phyloP scores from a whole-genome alignment of 768 basidiomycete species.

The Russula griseocarnosa region DNA sequence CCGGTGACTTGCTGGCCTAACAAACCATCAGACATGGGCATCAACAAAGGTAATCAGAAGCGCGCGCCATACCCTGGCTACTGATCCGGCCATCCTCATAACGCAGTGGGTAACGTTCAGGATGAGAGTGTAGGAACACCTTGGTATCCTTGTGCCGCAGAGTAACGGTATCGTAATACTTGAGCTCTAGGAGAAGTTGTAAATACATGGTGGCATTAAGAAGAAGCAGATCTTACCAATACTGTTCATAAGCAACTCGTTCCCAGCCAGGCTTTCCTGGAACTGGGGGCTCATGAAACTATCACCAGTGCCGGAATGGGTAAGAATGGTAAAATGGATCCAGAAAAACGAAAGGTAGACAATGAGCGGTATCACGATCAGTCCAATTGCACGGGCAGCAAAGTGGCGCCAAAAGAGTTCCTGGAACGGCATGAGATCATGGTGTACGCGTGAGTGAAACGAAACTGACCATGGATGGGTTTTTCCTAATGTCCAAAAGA shows the following conservation, averaged over 20 bases:
- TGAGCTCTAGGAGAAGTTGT: conserved; percentile 61
- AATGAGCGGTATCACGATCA: conserved; percentile 84
- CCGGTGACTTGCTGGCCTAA: conserved; percentile 94
- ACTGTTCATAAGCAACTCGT: conserved; percentile 86
- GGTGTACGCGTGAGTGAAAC: background rate
- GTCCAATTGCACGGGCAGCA: conserved; percentile 71
- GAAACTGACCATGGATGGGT: conserved; percentile 58
- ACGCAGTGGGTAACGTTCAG: conserved; percentile 83
- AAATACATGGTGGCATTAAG: background rate
- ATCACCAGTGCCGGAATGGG: conserved; percentile 87
- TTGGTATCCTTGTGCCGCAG: conserved; percentile 92
- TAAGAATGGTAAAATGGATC: conserved; percentile 87
- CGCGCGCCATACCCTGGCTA: conserved; percentile 62
- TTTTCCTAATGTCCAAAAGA: conserved; percentile 78
- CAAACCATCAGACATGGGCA: conserved; percentile 12
- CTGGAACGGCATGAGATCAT: conserved; percentile 14
- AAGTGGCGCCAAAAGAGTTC: conserved; percentile 88
- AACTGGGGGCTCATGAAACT: conserved; percentile 97
- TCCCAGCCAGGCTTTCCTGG: conserved; percentile 91
- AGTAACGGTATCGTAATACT: conserved; percentile 85
- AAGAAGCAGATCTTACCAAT: conserved; percentile 56
- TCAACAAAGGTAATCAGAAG: background rate
- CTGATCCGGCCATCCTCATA: conserved; percentile 96
- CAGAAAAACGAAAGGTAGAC: conserved; percentile 96
- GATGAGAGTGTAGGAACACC: conserved; percentile 89